Base-by-base conservation (phyloP, 768 basidiomycete species). In the Tylopilus felleus region DNA sequence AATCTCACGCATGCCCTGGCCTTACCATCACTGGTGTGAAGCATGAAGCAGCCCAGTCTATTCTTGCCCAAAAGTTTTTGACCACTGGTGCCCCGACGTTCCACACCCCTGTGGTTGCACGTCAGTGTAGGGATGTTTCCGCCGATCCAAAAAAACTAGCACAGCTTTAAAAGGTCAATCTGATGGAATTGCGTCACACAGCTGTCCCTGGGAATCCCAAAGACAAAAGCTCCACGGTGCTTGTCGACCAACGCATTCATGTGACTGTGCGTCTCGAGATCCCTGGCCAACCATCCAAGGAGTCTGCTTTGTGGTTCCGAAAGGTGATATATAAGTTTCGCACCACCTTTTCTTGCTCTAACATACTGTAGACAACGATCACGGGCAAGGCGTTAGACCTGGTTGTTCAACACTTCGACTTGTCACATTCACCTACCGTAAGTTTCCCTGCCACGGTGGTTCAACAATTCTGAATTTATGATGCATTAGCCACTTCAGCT, bases 151-250 rank as follows among this genome's bases (percentile, higher is more conserved):
- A 72, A 50, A 83, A 83, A 59, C 65, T 79, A 21, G 80, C 77
- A 1, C 80, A 82, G 56, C 67, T 76, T 54, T 76, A 77, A 52
- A 82, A 81, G 60, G 64, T 90, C 17, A 80, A 84, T 61, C 64
- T 85, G 6, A 88, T 92, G 79, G 88, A 83, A 64, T 79, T 93
- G 78, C 82, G 84, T 50, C 88, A 87, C 64, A 77, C 74, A 36
- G 91, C 91, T 12, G 60, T 73, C 39, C 80, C 88, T 3, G 81
- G 74, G 8, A 83, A 91, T 60, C 75, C 80, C 19, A 82, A 78
- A 61, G 83, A 86, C 63, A 78, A 72, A 48, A 49, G 69, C 2
- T 72, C 75, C 12, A 69, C 72, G 16, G 67, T 82, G 1, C 71
- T 82, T 14, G 62, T 81, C 41, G 78, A 80, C 22, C 76, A 88